These are phyloP conservation scores for Ceratocystis colombiana DNA, from an alignment of 2,329 filamentous ascomycete genomes.

Conservation along the genomic window DNA sequence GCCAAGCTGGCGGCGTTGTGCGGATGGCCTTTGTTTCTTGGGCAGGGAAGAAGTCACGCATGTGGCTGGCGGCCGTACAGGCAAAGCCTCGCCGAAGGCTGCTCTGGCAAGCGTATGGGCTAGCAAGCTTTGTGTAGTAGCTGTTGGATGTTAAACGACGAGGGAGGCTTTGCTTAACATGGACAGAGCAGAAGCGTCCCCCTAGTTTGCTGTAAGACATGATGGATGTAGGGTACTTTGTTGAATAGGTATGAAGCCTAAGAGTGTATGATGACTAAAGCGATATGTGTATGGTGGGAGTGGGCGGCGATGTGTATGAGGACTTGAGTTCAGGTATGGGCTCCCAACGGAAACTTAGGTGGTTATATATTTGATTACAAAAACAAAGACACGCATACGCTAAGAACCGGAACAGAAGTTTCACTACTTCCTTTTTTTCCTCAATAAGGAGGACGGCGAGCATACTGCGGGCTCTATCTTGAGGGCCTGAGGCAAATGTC, in stretches of 20 bases:
- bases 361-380: slow-evolving; percentile 2
- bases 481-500: slow-evolving; percentile 1
- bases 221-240: not conserved
- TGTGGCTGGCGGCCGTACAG: slow-evolving; percentile 38
- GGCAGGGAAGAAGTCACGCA: slow-evolving; percentile 53
- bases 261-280: not conserved
- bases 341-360: not conserved
- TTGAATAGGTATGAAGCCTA: not conserved
- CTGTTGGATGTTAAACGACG: slow-evolving; percentile 5
- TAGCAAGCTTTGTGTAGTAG: slow-evolving; percentile 4
- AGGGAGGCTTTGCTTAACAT: slow-evolving; percentile 7
- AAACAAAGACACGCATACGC: not conserved
- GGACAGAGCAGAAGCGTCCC: slow-evolving; percentile 18
- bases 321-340: not conserved
- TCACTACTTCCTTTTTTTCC: not conserved
- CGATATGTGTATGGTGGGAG: not conserved
- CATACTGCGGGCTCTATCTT: not conserved
- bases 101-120: slow-evolving; percentile 8
- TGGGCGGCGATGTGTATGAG: not conserved
- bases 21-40: slow-evolving; percentile 53
- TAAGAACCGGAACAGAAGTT: slow-evolving; percentile 1
- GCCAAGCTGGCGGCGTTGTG: slow-evolving; percentile 56
- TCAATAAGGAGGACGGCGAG: not conserved
- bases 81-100: slow-evolving; percentile 38
- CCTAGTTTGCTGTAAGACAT: slow-evolving; percentile 10